phyloP scores from a whole-genome alignment of 108 stramenopile species.

The Epithemia pelagica region DNA sequence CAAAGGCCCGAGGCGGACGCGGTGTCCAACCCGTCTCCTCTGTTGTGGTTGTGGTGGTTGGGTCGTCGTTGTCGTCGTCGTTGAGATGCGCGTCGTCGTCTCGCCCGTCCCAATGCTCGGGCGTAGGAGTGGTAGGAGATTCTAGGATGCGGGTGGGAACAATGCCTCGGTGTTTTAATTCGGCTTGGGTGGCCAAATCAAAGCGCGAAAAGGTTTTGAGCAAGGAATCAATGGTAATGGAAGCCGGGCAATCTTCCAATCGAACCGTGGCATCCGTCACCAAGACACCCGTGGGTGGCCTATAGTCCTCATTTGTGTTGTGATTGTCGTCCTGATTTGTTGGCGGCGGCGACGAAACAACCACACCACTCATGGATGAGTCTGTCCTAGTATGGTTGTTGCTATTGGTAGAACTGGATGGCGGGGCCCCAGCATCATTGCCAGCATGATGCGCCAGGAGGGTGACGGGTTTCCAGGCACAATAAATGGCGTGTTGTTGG shows the following conservation, averaged over 20 bases:
- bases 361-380: too few relatives aligned
- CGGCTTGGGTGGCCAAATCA: constrained; percentile 23
- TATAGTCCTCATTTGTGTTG: background rate
- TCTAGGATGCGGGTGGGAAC: background rate
- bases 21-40: background rate
- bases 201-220: constrained; percentile 30
- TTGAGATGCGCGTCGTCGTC: constrained; percentile 4
- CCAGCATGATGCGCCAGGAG: background rate
- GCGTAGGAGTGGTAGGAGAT: constrained; percentile 2
- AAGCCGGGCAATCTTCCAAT: constrained; percentile 34
- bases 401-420: background rate
- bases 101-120: constrained; percentile 20
- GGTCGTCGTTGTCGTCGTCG: background rate
- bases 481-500: constrained; percentile 6
- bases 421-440: too few relatives aligned
- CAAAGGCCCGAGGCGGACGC: too few relatives aligned
- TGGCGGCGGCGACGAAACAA: background rate
- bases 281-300: background rate
- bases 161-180: background rate
- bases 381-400: background rate
- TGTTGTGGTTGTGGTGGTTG: background rate
- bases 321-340: background rate
- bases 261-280: constrained; percentile 39
- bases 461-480: constrained; percentile 32
- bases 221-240: constrained; percentile 13